A percentile compares a stretch with the other conserved stretches of the same genome.
Conservation (phyloP, 345 rosid genomes). For the Lumnitzera littorea region DNA sequence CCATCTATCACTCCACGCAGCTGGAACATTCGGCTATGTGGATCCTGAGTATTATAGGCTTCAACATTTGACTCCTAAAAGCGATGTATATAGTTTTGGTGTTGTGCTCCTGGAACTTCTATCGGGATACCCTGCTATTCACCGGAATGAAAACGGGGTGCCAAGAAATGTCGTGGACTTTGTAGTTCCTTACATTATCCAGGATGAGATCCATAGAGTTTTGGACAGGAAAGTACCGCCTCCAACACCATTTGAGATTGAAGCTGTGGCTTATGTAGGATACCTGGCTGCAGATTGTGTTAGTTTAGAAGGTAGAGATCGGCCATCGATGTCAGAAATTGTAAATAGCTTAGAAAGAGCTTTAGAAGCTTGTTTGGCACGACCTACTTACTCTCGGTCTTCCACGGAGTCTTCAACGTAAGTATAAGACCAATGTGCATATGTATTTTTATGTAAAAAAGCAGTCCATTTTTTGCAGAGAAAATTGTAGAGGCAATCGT, state of each 20-base stretch:
- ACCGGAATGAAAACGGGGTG: slow-evolving; percentile 35
- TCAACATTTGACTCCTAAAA: slow-evolving; percentile 52
- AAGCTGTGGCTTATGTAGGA: slow-evolving; percentile 52
- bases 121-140: slow-evolving; percentile 61
- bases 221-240: slow-evolving; percentile 57
- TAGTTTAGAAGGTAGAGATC: slow-evolving; percentile 31
- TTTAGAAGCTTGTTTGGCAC: slow-evolving; percentile 34
- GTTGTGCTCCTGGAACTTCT: slow-evolving; percentile 57
- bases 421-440: too few relatives aligned
- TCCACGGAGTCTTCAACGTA: slow-evolving; percentile 2
- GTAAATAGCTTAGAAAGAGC: slow-evolving; percentile 50
- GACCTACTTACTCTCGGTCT: slow-evolving; percentile 28
- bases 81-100: slow-evolving; percentile 77
- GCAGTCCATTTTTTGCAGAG: too few relatives aligned
- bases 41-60: slow-evolving; percentile 79
- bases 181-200: slow-evolving; percentile 47
- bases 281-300: slow-evolving; percentile 59
- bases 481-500: too few relatives aligned
- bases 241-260: slow-evolving; percentile 70
- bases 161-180: slow-evolving; percentile 62
- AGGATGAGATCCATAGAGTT: slow-evolving; percentile 58
- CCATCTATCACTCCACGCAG: slow-evolving; percentile 53
- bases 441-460: too few relatives aligned
- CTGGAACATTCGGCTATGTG: slow-evolving; percentile 76
- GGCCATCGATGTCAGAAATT: slow-evolving; percentile 61